Evolutionary conservation across 495 filamentous ascomycete genomes (phyloP).

Genomic region (Jackrogersella minutella): DNA sequence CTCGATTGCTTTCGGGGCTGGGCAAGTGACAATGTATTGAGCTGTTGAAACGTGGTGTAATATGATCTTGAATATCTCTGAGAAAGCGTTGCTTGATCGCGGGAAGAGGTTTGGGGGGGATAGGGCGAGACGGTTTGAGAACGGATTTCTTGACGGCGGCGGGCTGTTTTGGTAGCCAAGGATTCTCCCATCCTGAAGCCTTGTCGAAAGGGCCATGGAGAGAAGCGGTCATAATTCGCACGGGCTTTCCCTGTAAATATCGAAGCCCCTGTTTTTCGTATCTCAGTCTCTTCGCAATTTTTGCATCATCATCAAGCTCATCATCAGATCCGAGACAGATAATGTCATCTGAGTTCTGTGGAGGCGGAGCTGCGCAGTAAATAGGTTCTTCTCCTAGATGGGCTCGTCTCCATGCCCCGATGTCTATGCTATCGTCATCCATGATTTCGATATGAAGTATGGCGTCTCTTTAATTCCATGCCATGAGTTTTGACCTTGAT

Average conservation of each 20-base stretch:
- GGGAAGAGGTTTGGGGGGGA: conserved; percentile 5
- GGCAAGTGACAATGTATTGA: conserved; percentile 41
- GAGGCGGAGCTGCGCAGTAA: conserved; percentile 52
- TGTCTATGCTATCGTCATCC: conserved; percentile 16
- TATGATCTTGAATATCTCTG: conserved; percentile 14
- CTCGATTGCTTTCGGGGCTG: conserved; percentile 42
- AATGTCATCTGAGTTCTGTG: conserved; percentile 50
- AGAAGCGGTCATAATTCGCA: conserved; percentile 68
- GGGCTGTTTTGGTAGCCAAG: conserved; percentile 59
- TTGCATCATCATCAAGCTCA: conserved; percentile 51
- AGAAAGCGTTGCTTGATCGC: not conserved
- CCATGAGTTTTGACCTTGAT: not conserved
- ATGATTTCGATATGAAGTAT: conserved; percentile 15
- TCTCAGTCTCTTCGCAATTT: conserved; percentile 59
- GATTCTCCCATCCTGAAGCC: conserved; percentile 67
- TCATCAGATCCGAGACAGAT: conserved; percentile 67
- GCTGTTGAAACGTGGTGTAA: conserved; percentile 15
- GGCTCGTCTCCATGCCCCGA: conserved; percentile 16
- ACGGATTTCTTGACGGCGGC: conserved; percentile 18
- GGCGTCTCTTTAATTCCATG: not conserved
- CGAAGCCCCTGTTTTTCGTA: conserved; percentile 66
- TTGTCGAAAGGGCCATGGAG: conserved; percentile 69
- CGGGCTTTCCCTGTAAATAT: conserved; percentile 64
- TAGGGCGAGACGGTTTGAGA: conserved; percentile 11
- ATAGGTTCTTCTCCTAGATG: conserved; percentile 53